Evolutionary conservation across 371 early-diverging fungal genomes (phyloP), one percentile per base, ranked within the genome.

Genomic region (Dichotomocladium elegans): DNA sequence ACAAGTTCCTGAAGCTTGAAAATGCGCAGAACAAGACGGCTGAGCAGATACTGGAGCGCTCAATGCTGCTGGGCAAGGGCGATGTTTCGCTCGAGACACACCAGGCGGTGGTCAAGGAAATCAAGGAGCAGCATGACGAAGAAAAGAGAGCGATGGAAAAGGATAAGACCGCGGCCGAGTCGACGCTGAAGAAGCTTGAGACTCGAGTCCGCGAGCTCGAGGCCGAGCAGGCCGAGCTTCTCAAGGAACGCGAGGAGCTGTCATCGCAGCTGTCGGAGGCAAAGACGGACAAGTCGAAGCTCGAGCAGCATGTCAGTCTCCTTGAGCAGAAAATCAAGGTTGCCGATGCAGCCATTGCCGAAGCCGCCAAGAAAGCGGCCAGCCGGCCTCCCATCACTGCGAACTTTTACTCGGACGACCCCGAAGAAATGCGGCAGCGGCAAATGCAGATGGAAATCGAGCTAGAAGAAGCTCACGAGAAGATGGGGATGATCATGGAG

Each of bases 181-280:
- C 60, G 41, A 49, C 63, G 10, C 57, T 68, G 9, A 55, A 68
- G 53, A 62, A 67, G 26, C 46, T 72, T 3, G 75, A 74, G 19
- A 51, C 54, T 5, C 53, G 58, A 3, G 62, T 78, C 26, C 48
- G 46, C 7, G 81, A 82, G 25, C 55, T 87, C 21, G 87, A 87
- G 49, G 55, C 81, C 11, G 85, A 87, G 40, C 79, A 86, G 15
- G 44, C 76, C 6, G 56, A 61, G 0, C 60, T 88, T 33, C 56
- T 67, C 7, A 85, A 86, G 58, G 87, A 88, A 54, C 61, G 80
- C 8, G 77, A 77, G 44, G 81, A 75, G 42, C 63, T 83, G 0
- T 77, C 78, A 12, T 78, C 60, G 50, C 72, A 74, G n/a, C 63
- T 83, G 15, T 76, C 78, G 42, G 66, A 68, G 14, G 70, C 80